These are phyloP conservation scores for Euryodendron excelsum DNA, from an alignment of 148 eudicot genomes.

Conservation along the genomic window DNA sequence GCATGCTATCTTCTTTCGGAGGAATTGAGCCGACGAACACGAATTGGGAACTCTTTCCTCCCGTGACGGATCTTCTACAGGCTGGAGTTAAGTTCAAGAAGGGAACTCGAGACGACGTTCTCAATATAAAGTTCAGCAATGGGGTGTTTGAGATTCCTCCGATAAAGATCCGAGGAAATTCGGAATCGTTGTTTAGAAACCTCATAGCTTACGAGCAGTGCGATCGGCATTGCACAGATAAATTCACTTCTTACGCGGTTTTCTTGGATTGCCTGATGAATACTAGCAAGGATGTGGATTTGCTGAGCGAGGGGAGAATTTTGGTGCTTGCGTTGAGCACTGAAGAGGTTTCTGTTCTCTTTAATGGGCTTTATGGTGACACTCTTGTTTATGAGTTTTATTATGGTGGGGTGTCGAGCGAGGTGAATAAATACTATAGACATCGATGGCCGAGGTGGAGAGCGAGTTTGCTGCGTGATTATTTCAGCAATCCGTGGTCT, in stretches of 20 bases:
- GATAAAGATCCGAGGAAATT: not conserved
- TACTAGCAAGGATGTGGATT: not conserved
- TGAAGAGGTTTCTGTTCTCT: not conserved
- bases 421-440: too few relatives aligned
- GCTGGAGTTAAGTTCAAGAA: not conserved
- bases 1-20: not conserved
- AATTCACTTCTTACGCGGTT: constrained; percentile 3
- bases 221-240: not conserved
- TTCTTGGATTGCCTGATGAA: constrained; percentile 1
- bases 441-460: too few relatives aligned
- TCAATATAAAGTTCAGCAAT: not conserved
- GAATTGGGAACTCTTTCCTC: too few relatives aligned
- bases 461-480: too few relatives aligned
- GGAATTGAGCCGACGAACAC: too few relatives aligned
- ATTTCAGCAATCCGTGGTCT: too few relatives aligned
- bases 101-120: not conserved
- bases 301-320: not conserved
- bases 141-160: not conserved
- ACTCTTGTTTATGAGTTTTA: too few relatives aligned
- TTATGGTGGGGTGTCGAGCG: too few relatives aligned
- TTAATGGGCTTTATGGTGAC: not conserved
- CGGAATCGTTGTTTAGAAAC: not conserved
- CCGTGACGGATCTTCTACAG: not conserved
- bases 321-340: not conserved
- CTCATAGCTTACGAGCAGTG: not conserved